Evolutionary conservation across 441 rosid genomes (phyloP).

Genomic region (Manihot esculenta): DNA sequence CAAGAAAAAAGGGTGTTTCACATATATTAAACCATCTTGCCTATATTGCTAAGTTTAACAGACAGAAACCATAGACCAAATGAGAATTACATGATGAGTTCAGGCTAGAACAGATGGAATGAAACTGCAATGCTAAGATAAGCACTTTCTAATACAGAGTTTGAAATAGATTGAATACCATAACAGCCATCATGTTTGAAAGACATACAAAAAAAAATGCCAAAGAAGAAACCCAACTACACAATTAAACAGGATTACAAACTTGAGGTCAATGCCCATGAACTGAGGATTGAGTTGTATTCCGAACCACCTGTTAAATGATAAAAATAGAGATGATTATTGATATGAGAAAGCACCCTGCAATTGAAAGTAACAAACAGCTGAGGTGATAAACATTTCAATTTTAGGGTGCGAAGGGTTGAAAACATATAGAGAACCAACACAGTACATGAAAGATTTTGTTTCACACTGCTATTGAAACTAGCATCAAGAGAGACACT

Average conservation of each 20-base stretch:
- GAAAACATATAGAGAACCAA: neutral
- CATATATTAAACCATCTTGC: constrained; percentile 1
- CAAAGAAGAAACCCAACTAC: neutral
- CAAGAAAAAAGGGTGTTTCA: neutral
- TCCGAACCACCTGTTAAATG: constrained; percentile 80
- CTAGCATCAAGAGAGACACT: no score
- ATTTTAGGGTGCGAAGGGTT: constrained; percentile 5
- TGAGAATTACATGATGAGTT: neutral
- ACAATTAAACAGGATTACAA: constrained; percentile 29
- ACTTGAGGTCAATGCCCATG: constrained; percentile 84
- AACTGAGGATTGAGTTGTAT: constrained; percentile 86
- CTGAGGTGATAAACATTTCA: constrained; percentile 8
- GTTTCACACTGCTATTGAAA: no score
- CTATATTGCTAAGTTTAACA: constrained; percentile 4
- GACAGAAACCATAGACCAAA: neutral
- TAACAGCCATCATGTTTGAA: neutral
- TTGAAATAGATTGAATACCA: neutral
- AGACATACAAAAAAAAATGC: neutral
- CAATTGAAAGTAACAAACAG: constrained; percentile 15
- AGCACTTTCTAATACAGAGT: neutral
- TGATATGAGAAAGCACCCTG: constrained; percentile 3
- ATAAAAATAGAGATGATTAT: constrained; percentile 20
- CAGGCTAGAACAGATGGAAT: constrained; percentile 10
- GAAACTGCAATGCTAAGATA: neutral
- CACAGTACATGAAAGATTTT: neutral